Conservation (phyloP, 371 early-diverging fungal species). For the Basidiobolus meristosporus region DNA sequence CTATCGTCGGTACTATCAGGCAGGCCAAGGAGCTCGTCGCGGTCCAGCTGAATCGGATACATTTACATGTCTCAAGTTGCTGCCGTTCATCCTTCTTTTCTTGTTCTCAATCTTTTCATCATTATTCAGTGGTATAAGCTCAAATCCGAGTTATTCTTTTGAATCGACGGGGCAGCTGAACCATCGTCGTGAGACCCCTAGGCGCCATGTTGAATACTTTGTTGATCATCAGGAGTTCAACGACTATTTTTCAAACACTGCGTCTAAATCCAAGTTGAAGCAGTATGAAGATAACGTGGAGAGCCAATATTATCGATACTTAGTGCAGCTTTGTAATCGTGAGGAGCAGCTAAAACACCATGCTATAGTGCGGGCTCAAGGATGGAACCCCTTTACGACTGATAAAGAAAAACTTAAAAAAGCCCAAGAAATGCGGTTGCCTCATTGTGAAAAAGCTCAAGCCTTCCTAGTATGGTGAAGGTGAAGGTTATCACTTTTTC, state of each 20-base stretch:
- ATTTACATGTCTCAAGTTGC: constrained; percentile 16
- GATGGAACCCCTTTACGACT: constrained; percentile 18
- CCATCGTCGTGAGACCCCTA: constrained; percentile 9
- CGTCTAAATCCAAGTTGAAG: constrained; percentile 7
- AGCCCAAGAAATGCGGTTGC: constrained; percentile 19
- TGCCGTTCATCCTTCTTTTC: constrained; percentile 31
- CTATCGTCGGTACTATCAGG: constrained; percentile 6
- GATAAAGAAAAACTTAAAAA: constrained; percentile 18
- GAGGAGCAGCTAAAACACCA: constrained; percentile 16
- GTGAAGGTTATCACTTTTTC: too few relatives aligned
- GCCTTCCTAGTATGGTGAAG: too few relatives aligned
- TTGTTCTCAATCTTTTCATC: constrained; percentile 21
- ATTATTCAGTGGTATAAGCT: constrained; percentile 12
- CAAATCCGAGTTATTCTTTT: constrained; percentile 14
- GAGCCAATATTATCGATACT: constrained; percentile 11
- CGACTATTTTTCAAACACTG: constrained; percentile 1
- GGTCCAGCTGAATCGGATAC: constrained; percentile 7
- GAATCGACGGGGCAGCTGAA: constrained; percentile 6
- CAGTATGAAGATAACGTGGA: constrained; percentile 23
- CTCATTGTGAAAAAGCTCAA: constrained; percentile 15
- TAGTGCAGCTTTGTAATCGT: constrained; percentile 16
- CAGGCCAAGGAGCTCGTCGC: constrained; percentile 3
- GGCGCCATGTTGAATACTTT: constrained; percentile 21
- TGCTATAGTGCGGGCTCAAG: constrained; percentile 16
- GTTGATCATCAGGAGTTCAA: constrained; percentile 18